A percentile compares a stretch with the other conserved stretches of the same genome.
phyloP scores from a whole-genome alignment of 2,329 filamentous ascomycete genomes.

The Epicoccum sorghinum region DNA sequence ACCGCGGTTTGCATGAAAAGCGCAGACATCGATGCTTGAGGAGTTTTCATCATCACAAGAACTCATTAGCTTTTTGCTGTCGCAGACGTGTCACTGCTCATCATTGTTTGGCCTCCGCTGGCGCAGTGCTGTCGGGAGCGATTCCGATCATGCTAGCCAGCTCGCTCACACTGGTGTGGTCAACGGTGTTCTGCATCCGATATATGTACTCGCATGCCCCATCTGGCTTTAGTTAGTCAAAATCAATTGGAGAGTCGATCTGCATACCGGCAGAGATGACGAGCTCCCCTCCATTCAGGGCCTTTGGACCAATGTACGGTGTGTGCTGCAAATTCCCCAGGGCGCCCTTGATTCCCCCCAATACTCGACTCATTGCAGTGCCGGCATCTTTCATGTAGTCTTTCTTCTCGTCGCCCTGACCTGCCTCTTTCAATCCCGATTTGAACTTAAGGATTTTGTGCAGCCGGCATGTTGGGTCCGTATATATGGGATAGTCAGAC shows the following conservation, averaged over 20 bases:
- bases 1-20: no score
- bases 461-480: conserved; percentile 26
- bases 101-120: no score
- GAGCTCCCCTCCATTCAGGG: conserved; percentile 32
- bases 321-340: conserved; percentile 25
- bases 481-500: conserved; percentile 32
- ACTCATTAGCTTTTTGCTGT: no score
- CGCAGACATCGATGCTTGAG: no score
- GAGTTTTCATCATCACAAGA: no score
- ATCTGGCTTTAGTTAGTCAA: conserved; percentile 7
- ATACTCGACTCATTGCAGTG: conserved; percentile 16
- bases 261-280: conserved; percentile 25
- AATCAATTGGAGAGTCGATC: neutral
- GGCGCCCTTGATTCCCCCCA: conserved; percentile 28
- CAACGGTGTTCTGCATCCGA: conserved; percentile 36
- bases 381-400: conserved; percentile 34
- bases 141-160: conserved; percentile 7
- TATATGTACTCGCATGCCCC: conserved; percentile 32
- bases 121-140: no score
- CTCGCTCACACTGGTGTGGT: conserved; percentile 28
- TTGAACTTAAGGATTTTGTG: conserved; percentile 32
- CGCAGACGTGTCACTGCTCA: no score
- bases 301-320: conserved; percentile 29
- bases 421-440: conserved; percentile 21
- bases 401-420: conserved; percentile 17